phyloP scores from a whole-genome alignment of 805 yeast genomes.

The Yarrowia yakushimensis region DNA sequence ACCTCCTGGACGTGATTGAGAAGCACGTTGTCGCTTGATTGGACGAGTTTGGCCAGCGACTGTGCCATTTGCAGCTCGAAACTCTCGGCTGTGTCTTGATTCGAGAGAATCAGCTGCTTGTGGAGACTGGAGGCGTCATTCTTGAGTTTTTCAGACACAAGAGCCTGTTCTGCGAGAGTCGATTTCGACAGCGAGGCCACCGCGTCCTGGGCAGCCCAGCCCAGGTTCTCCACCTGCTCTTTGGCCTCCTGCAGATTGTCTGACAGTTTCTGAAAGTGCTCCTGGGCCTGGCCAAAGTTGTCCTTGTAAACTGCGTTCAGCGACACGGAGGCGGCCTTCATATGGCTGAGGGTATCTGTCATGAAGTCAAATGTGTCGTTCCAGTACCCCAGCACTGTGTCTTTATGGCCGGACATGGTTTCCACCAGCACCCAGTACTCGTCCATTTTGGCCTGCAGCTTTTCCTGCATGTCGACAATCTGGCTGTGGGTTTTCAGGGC shows the following conservation, averaged over 20 bases:
- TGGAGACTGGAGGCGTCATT: not conserved
- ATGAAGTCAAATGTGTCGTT: conserved; percentile 4
- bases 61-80: not conserved
- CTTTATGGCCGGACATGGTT: not conserved
- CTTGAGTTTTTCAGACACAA: not conserved
- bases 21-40: not conserved
- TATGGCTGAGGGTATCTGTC: not conserved
- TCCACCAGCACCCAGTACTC: not conserved
- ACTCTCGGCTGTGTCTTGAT: not conserved
- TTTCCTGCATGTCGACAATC: conserved; percentile 26
- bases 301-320: not conserved
- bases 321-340: not conserved
- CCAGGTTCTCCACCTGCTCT: not conserved
- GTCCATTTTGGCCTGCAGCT: not conserved
- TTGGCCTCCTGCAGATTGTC: not conserved
- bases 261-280: not conserved
- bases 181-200: not conserved
- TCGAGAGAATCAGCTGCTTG: not conserved
- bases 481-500: conserved; percentile 22
- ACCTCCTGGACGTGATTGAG: not conserved
- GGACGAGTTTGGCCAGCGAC: not conserved
- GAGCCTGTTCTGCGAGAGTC: not conserved
- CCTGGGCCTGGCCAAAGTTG: not conserved
- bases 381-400: not conserved
- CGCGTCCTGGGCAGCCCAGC: not conserved